Base-by-base conservation (phyloP, 331 rosid genomes). In the Prunus yedoensis region DNA sequence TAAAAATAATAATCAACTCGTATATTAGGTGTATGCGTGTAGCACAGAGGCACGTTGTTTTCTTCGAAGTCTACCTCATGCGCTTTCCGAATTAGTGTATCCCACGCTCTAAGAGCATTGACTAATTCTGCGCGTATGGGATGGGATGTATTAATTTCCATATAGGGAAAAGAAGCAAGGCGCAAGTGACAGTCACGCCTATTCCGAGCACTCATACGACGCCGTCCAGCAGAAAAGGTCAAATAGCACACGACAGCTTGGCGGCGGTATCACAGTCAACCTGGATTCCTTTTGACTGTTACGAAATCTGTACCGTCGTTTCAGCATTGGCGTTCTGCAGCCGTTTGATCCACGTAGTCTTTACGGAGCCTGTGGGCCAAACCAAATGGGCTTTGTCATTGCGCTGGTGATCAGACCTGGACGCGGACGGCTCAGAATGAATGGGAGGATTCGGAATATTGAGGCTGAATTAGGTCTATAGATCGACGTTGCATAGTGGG, bases 261-360 rank as follows among this genome's bases (percentile, higher is more conserved):
- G 80, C 86, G 76, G 84, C 80, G 78, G 58, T 68, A 75, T 85
- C 82, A 16, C 62, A 13, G 69, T 71, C 60, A 20, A 2, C 15
- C 32, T 8, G 68, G 81, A 84, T 84, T 80, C 79, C 58, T 4
- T 51, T 51, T 8, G 17, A 35, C 45, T 52, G 50, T 10, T 45
- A 35, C 46, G 23, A 15, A 65, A 78, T 81, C 74, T 60, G 7
- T 3, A 14, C 65, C 74, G 80, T 71, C 16, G n/a, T 2, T 63
- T 67, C 1, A 16, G 2, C 21, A 58, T 10, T 8, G n/a, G 18
- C 4, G 49, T 21, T 54, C 27, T 27, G 30, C 0, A 3, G 27
- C 61, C 65, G 82, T 35, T 3, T 51, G 73, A 75, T 76, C 30
- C 4, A n/a, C 8, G 35, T 25, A 45, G 65, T 2, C 3, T 20